Conservation (phyloP, 768 basidiomycete species). For the Leccinum uliginosum region DNA sequence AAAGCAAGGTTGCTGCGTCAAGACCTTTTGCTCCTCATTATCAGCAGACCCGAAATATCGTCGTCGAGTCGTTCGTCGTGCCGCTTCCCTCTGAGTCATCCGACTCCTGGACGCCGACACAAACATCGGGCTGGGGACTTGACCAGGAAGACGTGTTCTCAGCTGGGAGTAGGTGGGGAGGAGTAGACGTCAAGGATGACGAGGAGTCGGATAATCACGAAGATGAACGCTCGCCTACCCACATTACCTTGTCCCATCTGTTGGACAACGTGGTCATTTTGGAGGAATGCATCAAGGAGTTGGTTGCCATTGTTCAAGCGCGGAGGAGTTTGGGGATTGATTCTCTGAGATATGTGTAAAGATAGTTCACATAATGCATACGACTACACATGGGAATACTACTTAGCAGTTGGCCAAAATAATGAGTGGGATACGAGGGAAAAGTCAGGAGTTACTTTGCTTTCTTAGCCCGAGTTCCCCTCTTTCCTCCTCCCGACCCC, state of each 20-base stretch:
- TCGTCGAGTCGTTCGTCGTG: slow-evolving; percentile 66
- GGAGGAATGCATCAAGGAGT: slow-evolving; percentile 93
- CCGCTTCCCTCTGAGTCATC: slow-evolving; percentile 44
- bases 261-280: slow-evolving; percentile 93
- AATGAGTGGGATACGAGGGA: not conserved
- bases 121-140: slow-evolving; percentile 46
- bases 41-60: slow-evolving; percentile 65
- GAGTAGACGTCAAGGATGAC: slow-evolving; percentile 22
- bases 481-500: slow-evolving; percentile 25
- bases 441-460: slow-evolving; percentile 23
- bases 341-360: slow-evolving; percentile 66
- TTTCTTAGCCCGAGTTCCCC: slow-evolving; percentile 31
- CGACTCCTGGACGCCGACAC: slow-evolving; percentile 61
- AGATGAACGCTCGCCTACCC: slow-evolving; percentile 32
- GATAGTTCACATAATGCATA: not conserved
- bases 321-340: slow-evolving; percentile 83
- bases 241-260: slow-evolving; percentile 74
- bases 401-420: not conserved
- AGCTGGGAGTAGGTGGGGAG: slow-evolving; percentile 41
- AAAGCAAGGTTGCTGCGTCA: slow-evolving; percentile 44
- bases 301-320: slow-evolving; percentile 81
- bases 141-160: slow-evolving; percentile 74
- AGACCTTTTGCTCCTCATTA: slow-evolving; percentile 88
- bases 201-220: slow-evolving; percentile 19
- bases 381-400: slow-evolving; percentile 3